phyloP scores from a whole-genome alignment of 2,329 filamentous ascomycete genomes.

The Alternaria viburni region DNA sequence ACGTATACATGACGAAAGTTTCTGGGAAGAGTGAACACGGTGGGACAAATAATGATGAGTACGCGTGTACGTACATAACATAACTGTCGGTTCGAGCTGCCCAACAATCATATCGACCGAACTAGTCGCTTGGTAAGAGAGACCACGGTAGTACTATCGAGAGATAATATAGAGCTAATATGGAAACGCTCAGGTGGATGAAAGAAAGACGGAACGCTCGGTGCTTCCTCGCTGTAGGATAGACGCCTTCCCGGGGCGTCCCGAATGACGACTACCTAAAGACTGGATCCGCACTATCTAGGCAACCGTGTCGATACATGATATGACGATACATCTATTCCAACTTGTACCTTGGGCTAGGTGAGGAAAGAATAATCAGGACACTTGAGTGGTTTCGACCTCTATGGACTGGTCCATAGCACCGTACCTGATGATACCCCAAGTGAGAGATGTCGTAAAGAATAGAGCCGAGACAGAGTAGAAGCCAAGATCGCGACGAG shows the following conservation, averaged over 20 bases:
- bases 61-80: background rate
- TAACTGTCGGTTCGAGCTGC: background rate
- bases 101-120: background rate
- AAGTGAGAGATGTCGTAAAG: background rate
- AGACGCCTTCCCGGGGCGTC: background rate
- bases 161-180: background rate
- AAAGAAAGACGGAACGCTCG: background rate
- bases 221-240: background rate
- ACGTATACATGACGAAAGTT: background rate
- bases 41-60: background rate
- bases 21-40: background rate
- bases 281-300: background rate
- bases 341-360: background rate
- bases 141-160: background rate
- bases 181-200: background rate
- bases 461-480: conserved; percentile 13
- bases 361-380: background rate
- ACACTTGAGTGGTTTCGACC: background rate
- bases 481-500: conserved; percentile 1
- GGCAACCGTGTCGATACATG: background rate
- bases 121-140: background rate
- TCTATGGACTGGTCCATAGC: background rate
- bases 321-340: background rate
- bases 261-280: background rate
- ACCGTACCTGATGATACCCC: background rate